These are phyloP conservation scores for Prosopis cineraria DNA, from an alignment of 306 rosid genomes.

Conservation along the genomic window DNA sequence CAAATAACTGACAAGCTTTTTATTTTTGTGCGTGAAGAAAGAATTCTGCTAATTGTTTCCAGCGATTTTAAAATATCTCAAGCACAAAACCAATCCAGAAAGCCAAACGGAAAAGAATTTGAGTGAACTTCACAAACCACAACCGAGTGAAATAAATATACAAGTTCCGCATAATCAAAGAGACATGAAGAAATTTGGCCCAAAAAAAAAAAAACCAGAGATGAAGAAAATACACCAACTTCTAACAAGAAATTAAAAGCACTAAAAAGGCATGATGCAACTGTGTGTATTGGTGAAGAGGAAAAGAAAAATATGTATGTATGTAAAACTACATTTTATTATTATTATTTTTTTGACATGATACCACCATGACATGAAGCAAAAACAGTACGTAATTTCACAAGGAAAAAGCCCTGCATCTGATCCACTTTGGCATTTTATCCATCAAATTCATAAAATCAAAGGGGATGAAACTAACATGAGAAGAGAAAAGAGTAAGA, in stretches of 20 bases:
- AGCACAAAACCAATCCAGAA: neutral
- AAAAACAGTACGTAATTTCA: neutral
- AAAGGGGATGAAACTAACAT: neutral
- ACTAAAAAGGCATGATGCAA: neutral
- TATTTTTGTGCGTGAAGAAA: neutral
- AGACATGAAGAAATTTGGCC: too few species aligned
- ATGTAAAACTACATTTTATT: neutral
- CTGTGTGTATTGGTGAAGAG: neutral
- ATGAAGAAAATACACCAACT: neutral
- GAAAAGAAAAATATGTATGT: neutral
- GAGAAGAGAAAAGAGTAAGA: neutral
- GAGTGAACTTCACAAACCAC: neutral
- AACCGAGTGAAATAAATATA: neutral
- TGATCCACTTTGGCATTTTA: neutral
- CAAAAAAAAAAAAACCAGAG: too few species aligned
- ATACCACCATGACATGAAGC: neutral
- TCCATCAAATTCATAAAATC: neutral
- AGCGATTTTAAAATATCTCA: too few species aligned
- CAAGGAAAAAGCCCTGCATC: slow-evolving; percentile 4
- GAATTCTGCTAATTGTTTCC: neutral
- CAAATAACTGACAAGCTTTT: slow-evolving; percentile 2
- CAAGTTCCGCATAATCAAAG: slow-evolving; percentile 3
- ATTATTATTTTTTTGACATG: neutral
- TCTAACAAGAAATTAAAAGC: slow-evolving; percentile 3
- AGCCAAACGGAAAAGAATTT: neutral